Percentiles rank a stretch among this genome's conserved stretches.
Evolutionary conservation across 2,329 filamentous ascomycete species (phyloP).

Genomic region (Fonsecaea nubica): DNA sequence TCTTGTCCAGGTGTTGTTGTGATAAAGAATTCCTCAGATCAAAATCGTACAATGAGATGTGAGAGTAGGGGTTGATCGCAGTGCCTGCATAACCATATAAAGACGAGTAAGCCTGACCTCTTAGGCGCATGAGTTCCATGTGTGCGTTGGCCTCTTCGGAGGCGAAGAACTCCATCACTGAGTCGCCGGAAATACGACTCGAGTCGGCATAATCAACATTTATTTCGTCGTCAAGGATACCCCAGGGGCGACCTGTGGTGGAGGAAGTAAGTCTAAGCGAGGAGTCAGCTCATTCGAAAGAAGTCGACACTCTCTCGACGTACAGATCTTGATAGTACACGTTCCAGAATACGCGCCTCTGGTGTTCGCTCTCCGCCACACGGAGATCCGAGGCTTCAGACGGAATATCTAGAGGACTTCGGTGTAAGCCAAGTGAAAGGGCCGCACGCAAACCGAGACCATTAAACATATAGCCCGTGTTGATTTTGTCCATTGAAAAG

Average conservation of each 20-base stretch:
- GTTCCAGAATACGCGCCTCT: slow-evolving; percentile 29
- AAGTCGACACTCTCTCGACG: neutral
- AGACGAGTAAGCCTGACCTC: slow-evolving; percentile 29
- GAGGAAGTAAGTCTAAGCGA: slow-evolving; percentile 23
- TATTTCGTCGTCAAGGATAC: slow-evolving; percentile 30
- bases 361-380: slow-evolving; percentile 25
- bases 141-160: slow-evolving; percentile 26
- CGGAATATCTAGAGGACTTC: slow-evolving; percentile 22
- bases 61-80: slow-evolving; percentile 31
- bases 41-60: slow-evolving; percentile 29
- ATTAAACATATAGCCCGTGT: slow-evolving; percentile 30
- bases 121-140: slow-evolving; percentile 30
- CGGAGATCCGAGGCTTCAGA: slow-evolving; percentile 24
- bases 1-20: slow-evolving; percentile 33
- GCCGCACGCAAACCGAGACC: slow-evolving; percentile 28
- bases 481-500: slow-evolving; percentile 28
- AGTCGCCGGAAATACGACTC: slow-evolving; percentile 25
- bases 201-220: slow-evolving; percentile 31
- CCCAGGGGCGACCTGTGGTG: slow-evolving; percentile 29
- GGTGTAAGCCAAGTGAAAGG: slow-evolving; percentile 26
- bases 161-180: slow-evolving; percentile 28
- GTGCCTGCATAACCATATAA: slow-evolving; percentile 32
- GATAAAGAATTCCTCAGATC: slow-evolving; percentile 23
- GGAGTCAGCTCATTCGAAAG: neutral
- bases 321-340: slow-evolving; percentile 34